A percentile compares a stretch with the other conserved stretches of the same genome.
These are phyloP conservation scores for Picocystis sp. DNA, from an alignment of 163 green algal species.

Conservation along the genomic window DNA sequence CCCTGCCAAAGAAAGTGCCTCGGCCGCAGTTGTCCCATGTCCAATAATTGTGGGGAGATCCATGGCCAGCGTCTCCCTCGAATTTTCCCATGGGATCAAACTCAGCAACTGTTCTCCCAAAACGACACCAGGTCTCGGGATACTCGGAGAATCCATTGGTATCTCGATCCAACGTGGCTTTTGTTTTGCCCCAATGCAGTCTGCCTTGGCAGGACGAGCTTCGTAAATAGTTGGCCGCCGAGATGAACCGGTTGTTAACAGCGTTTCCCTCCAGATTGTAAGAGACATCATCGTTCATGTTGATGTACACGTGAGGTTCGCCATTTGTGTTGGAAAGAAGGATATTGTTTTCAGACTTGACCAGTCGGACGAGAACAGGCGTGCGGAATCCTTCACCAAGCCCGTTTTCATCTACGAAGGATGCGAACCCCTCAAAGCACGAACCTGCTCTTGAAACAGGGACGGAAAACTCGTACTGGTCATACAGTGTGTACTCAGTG, in stretches of 20 bases:
- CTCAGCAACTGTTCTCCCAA: constrained; percentile 61
- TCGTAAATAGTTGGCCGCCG: constrained; percentile 9
- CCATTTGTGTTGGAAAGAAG: constrained; percentile 31
- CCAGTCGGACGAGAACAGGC: constrained; percentile 50
- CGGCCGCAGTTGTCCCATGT: no score
- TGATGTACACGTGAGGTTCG: constrained; percentile 54
- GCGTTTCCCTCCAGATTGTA: constrained; percentile 25
- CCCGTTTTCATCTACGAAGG: no score
- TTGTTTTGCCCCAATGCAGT: constrained; percentile 63
- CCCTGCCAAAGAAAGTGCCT: no score
- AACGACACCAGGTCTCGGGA: constrained; percentile 64
- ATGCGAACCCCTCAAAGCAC: no score
- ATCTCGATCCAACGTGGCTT: no score
- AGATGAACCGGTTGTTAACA: constrained; percentile 1
- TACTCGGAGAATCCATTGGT: constrained; percentile 25
- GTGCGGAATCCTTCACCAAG: constrained; percentile 39
- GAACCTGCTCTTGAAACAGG: no score
- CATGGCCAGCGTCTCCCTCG: constrained; percentile 1
- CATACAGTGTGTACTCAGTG: no score
- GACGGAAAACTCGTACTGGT: no score
- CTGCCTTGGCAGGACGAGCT: constrained; percentile 19
- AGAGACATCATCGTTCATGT: constrained; percentile 62
- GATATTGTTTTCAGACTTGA: constrained; percentile 34
- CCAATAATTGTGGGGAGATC: no score
- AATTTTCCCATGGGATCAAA: constrained; percentile 75